These are phyloP conservation scores for Metschnikowia baotianmanensis DNA, from an alignment of 805 yeast species.

Conservation along the genomic window DNA sequence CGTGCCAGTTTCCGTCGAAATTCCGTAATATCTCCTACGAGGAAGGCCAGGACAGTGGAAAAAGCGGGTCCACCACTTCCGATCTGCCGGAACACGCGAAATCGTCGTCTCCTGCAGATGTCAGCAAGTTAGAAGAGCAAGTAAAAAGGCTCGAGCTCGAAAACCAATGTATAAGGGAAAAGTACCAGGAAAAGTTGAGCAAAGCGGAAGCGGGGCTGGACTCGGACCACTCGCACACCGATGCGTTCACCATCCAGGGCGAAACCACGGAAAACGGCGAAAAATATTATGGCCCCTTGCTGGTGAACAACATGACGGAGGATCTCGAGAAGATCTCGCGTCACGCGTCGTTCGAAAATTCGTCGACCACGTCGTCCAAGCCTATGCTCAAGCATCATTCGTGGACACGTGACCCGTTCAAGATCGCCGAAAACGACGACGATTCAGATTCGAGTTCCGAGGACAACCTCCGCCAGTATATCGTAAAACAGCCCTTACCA, in stretches of 20 bases:
- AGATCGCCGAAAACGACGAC: constrained; percentile 5
- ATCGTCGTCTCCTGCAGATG: constrained; percentile 2
- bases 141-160: constrained; percentile 4
- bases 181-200: neutral
- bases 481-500: constrained; percentile 33
- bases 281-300: constrained; percentile 51
- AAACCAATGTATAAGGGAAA: constrained; percentile 7
- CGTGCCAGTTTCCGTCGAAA: constrained; percentile 19
- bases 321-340: constrained; percentile 21
- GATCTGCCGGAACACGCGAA: neutral
- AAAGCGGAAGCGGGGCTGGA: neutral
- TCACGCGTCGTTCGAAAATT: no score
- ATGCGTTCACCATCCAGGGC: constrained; percentile 26
- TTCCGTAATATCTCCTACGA: constrained; percentile 15
- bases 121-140: constrained; percentile 4
- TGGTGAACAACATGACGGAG: constrained; percentile 48
- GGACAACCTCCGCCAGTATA: neutral
- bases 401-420: constrained; percentile 10
- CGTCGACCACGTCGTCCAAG: neutral
- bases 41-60: neutral
- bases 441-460: constrained; percentile 4
- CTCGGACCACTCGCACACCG: neutral
- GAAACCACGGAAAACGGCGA: constrained; percentile 40
- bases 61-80: constrained; percentile 4
- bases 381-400: constrained; percentile 8